A percentile compares a stretch with the other conserved stretches of the same genome.
These are phyloP conservation scores for Aureobasidium pullulans DNA, from an alignment of 2,329 filamentous ascomycete species.

Conservation along the genomic window DNA sequence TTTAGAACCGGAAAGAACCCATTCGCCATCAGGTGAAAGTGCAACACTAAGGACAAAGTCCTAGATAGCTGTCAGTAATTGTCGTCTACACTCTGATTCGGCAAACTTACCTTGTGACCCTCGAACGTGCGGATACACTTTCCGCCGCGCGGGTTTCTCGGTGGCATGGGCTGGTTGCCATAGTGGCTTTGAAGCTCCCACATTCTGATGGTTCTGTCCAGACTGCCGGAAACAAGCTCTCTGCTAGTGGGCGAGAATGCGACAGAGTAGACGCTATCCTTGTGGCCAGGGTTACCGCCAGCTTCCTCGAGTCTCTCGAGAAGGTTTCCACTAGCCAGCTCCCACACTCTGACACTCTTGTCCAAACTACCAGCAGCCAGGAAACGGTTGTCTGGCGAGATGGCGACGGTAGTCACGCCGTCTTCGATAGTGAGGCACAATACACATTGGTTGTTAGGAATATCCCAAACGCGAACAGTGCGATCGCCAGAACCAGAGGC, in stretches of 20 bases:
- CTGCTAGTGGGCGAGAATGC: constrained; percentile 91
- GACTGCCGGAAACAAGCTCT: constrained; percentile 85
- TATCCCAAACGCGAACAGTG: constrained; percentile 93
- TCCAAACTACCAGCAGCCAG: constrained; percentile 93
- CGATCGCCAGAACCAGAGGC: constrained; percentile 92
- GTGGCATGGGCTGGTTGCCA: constrained; percentile 40
- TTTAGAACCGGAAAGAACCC: constrained; percentile 97
- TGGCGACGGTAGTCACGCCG: constrained; percentile 93
- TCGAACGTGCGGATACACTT: constrained; percentile 97
- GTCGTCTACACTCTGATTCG: not conserved
- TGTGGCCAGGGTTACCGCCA: constrained; percentile 77
- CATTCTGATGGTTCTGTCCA: constrained; percentile 99
- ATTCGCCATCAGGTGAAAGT: constrained; percentile 84
- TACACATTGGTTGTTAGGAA: constrained; percentile 73
- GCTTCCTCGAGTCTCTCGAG: constrained; percentile 72
- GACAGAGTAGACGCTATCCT: constrained; percentile 93
- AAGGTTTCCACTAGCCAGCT: constrained; percentile 75
- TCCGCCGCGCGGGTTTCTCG: constrained; percentile 60
- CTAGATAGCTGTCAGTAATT: constrained; percentile 35
- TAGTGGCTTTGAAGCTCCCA: constrained; percentile 75
- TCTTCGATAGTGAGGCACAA: constrained; percentile 89
- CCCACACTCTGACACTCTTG: constrained; percentile 97
- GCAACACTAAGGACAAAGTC: constrained; percentile 97
- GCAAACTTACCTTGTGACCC: constrained; percentile 69
- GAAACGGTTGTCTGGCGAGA: constrained; percentile 88